Evolutionary conservation across 192 early-diverging fungal genomes (phyloP).

Genomic region (Backusella tuberculispora): DNA sequence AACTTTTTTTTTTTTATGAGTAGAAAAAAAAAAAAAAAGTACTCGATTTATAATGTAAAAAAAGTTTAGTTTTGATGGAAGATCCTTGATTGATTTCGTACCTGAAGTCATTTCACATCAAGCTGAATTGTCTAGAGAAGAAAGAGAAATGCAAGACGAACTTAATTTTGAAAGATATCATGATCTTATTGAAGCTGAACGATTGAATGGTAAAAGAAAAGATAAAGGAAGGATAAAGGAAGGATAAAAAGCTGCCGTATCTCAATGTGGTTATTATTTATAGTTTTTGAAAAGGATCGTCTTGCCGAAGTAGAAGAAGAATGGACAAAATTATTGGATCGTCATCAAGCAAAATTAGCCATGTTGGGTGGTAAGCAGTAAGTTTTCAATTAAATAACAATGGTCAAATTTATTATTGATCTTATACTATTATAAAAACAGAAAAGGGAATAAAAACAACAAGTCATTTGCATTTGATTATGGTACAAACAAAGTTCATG

Average conservation of each 20-base stretch:
- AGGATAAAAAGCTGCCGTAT: not conserved
- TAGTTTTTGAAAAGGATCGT: constrained; percentile 44
- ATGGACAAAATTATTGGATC: constrained; percentile 56
- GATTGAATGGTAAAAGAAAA: constrained; percentile 42
- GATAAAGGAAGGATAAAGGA: not conserved
- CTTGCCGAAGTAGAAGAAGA: constrained; percentile 52
- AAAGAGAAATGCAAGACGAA: constrained; percentile 50
- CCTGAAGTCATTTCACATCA: constrained; percentile 27
- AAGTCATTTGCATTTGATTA: constrained; percentile 42
- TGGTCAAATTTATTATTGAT: not conserved
- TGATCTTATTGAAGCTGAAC: constrained; percentile 53
- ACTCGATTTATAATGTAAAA: not conserved
- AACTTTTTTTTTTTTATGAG: too few species aligned
- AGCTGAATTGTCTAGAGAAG: constrained; percentile 30
- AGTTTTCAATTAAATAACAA: not conserved
- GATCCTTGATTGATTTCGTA: constrained; percentile 52
- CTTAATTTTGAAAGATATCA: constrained; percentile 58
- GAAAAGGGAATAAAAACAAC: constrained; percentile 21
- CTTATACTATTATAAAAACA: constrained; percentile 2
- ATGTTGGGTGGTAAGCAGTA: constrained; percentile 39
- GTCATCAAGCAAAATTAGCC: constrained; percentile 46
- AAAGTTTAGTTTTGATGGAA: constrained; percentile 50
- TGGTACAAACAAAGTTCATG: constrained; percentile 18
- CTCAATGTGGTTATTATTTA: not conserved
- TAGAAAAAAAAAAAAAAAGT: not conserved